A percentile compares a stretch with the other conserved stretches of the same genome.
Evolutionary conservation across 1,139 yeast genomes (phyloP).

Genomic region (Candida sojae): DNA sequence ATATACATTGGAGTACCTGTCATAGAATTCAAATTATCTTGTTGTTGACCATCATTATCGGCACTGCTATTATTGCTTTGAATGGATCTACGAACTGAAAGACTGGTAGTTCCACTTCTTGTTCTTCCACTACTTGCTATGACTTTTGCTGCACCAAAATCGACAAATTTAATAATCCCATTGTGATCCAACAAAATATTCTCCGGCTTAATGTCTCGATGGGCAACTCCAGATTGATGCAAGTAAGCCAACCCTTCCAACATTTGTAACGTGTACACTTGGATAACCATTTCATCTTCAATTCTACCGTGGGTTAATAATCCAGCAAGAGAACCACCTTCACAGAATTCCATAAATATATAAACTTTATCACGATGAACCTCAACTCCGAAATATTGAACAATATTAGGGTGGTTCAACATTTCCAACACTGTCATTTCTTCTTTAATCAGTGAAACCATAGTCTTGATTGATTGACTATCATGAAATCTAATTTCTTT

Average conservation of each 20-base stretch:
- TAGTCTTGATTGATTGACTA: conserved; percentile 78
- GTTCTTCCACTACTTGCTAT: conserved; percentile 72
- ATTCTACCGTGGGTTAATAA: conserved; percentile 83
- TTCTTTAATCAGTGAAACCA: conserved; percentile 87
- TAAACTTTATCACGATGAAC: conserved; percentile 95
- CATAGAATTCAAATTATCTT: conserved; percentile 51
- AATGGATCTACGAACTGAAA: conserved; percentile 11
- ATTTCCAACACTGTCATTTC: conserved; percentile 97
- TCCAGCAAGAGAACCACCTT: conserved; percentile 90
- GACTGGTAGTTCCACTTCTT: conserved; percentile 18
- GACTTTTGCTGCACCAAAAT: conserved; percentile 97
- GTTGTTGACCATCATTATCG: conserved; percentile 10
- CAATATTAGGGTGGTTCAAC: conserved; percentile 93
- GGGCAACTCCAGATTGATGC: conserved; percentile 95
- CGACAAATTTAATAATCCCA: conserved; percentile 93
- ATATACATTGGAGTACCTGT: conserved; percentile 99
- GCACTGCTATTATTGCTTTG: neutral
- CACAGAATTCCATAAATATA: conserved; percentile 96
- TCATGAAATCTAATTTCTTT: conserved; percentile 93
- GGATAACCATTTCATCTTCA: conserved; percentile 92
- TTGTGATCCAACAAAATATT: conserved; percentile 87
- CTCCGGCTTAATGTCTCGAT: conserved; percentile 95
- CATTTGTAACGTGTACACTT: conserved; percentile 88
- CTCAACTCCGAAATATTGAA: conserved; percentile 95
- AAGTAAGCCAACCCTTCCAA: conserved; percentile 93